phyloP scores from a whole-genome alignment of 805 yeast species.

The Barnettozyma sp. region DNA sequence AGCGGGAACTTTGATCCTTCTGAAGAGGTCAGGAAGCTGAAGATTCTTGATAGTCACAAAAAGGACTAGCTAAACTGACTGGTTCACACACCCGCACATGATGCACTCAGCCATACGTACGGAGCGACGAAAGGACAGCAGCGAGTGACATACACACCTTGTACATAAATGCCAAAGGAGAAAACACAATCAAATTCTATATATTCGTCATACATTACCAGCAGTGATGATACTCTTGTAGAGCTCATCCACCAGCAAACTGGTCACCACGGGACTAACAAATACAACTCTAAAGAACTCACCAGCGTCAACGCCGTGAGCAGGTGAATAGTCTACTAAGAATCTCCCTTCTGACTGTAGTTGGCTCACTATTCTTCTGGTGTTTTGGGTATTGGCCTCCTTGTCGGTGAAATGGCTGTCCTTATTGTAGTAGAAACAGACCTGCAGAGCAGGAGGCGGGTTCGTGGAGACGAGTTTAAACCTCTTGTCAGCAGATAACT shows the following conservation, averaged over 20 bases:
- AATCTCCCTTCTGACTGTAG: conserved; percentile 60
- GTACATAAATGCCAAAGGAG: no score
- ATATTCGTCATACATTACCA: conserved; percentile 1
- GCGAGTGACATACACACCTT: no score
- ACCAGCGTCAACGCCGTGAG: conserved; percentile 50
- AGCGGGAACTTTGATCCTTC: conserved; percentile 76
- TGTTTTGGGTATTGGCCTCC: conserved; percentile 42
- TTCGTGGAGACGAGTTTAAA: conserved; percentile 50
- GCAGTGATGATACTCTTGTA: conserved; percentile 30
- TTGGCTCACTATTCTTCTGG: conserved; percentile 54
- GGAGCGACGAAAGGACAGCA: no score
- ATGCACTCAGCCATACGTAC: no score
- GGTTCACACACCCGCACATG: no score
- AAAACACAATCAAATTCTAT: no score
- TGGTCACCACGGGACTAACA: conserved; percentile 56
- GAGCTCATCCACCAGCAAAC: conserved; percentile 38
- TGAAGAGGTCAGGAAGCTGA: conserved; percentile 72
- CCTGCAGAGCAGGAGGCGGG: conserved; percentile 76
- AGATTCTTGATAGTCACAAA: conserved; percentile 47
- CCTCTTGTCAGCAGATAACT: conserved; percentile 30
- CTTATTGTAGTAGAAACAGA: conserved; percentile 70
- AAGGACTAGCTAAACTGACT: conserved; percentile 25
- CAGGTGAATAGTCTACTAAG: conserved; percentile 74
- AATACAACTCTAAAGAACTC: conserved; percentile 83
- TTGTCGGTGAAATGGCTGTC: conserved; percentile 25